Percentiles rank a stretch among this genome's conserved stretches.
Evolutionary conservation across 1,139 yeast species (phyloP).

Genomic region (Eremothecium gossypii): DNA sequence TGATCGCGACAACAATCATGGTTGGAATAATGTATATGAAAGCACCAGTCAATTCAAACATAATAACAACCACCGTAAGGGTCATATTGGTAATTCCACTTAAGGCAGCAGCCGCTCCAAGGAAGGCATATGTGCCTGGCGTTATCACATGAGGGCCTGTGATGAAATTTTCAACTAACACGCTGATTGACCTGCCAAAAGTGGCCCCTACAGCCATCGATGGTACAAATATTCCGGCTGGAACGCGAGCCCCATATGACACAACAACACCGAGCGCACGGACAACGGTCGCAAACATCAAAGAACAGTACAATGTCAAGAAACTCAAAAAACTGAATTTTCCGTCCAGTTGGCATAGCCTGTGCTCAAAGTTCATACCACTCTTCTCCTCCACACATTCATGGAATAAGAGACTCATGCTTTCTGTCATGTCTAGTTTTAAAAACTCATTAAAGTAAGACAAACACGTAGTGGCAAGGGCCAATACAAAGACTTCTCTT

Average conservation of each 20-base stretch:
- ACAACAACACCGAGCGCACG: constrained; percentile 66
- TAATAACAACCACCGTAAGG: constrained; percentile 84
- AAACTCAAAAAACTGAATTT: constrained; percentile 24
- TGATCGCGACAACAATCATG: constrained; percentile 92
- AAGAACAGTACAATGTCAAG: constrained; percentile 35
- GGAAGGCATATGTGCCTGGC: constrained; percentile 88
- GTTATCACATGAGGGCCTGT: constrained; percentile 51
- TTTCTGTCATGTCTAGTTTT: constrained; percentile 85
- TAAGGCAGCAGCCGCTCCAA: constrained; percentile 96
- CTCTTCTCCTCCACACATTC: constrained; percentile 48
- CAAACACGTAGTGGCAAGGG: constrained; percentile 62
- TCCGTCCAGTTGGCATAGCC: constrained; percentile 43
- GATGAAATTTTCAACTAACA: constrained; percentile 42
- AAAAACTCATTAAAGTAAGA: constrained; percentile 81
- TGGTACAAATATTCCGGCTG: constrained; percentile 94
- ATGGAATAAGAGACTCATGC: constrained; percentile 82
- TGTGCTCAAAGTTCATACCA: constrained; percentile 32
- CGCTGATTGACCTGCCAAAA: constrained; percentile 76
- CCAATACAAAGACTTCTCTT: constrained; percentile 60
- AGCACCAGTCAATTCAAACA: constrained; percentile 96
- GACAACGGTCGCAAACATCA: constrained; percentile 62
- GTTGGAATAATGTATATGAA: constrained; percentile 82
- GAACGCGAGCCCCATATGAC: constrained; percentile 87
- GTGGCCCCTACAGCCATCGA: constrained; percentile 96
- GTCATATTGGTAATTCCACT: constrained; percentile 91